Conservation (phyloP, 208 protist species). For the Leishmania arabica region DNA sequence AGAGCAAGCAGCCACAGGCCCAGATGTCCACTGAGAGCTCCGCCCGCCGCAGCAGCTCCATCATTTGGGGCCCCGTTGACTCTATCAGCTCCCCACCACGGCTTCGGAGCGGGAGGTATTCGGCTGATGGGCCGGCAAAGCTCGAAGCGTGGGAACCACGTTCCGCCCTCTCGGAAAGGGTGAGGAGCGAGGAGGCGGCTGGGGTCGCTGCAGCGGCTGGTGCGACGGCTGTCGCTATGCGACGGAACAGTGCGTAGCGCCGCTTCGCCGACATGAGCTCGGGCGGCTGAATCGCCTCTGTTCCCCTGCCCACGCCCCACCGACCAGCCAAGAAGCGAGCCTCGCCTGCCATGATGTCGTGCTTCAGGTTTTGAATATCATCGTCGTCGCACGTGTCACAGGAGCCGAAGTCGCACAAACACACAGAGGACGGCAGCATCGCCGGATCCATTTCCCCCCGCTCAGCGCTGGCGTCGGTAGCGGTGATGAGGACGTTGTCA, state of each 20-base stretch:
- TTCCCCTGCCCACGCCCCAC: constrained; percentile 67
- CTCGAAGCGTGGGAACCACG: neutral
- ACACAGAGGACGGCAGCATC: constrained; percentile 45
- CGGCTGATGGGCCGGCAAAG: neutral
- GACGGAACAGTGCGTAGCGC: constrained; percentile 51
- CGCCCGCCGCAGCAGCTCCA: constrained; percentile 34
- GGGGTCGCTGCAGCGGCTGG: neutral
- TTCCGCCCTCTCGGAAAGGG: constrained; percentile 16
- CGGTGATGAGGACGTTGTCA: constrained; percentile 74
- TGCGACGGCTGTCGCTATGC: constrained; percentile 22
- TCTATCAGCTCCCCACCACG: constrained; percentile 13
- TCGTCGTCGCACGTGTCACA: constrained; percentile 72
- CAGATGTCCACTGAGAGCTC: constrained; percentile 85
- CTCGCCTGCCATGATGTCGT: constrained; percentile 51
- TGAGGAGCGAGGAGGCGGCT: neutral
- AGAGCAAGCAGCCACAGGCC: constrained; percentile 81
- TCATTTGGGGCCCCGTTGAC: constrained; percentile 24
- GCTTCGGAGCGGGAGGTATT: constrained; percentile 9
- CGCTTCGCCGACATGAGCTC: constrained; percentile 63
- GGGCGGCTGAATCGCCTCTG: constrained; percentile 83
- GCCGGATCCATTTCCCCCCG: constrained; percentile 6
- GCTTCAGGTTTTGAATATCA: constrained; percentile 44
- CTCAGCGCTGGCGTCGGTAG: constrained; percentile 1
- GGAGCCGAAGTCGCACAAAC: constrained; percentile 80
- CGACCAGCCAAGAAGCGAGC: constrained; percentile 48